Conservation (phyloP, 1,284 basidiomycete species). For the Sphagnurus paluster region DNA sequence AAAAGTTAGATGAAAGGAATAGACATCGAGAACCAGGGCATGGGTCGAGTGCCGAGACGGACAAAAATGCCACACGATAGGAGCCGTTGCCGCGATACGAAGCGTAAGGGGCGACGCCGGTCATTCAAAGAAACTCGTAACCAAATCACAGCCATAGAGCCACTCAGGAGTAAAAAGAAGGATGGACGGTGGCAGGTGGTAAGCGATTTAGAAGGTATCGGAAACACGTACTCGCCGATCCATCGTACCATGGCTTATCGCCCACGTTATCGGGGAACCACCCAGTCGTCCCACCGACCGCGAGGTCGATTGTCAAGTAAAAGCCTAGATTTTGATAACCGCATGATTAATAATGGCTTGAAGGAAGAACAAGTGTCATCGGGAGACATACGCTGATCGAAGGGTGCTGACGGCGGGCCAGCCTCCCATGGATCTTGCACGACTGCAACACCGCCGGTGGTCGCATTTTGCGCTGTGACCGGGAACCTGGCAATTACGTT, state of each 20-base stretch:
- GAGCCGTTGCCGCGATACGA: too few relatives aligned
- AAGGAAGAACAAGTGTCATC: background rate
- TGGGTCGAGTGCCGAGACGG: too few relatives aligned
- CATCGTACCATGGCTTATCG: constrained; percentile 78
- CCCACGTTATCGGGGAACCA: constrained; percentile 80
- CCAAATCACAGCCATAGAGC: too few relatives aligned
- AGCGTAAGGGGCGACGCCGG: too few relatives aligned
- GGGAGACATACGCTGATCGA: constrained; percentile 64
- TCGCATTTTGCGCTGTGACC: constrained; percentile 63
- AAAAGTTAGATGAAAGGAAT: background rate
- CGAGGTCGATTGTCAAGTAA: constrained; percentile 75
- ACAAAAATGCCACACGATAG: too few relatives aligned
- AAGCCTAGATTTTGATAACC: constrained; percentile 49
- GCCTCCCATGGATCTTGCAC: constrained; percentile 51
- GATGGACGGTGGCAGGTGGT: background rate
- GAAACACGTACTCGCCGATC: constrained; percentile 43
- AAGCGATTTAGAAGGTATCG: background rate
- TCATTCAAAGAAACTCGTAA: too few relatives aligned
- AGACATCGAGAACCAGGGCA: too few relatives aligned
- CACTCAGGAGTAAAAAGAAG: background rate
- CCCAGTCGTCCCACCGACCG: constrained; percentile 78
- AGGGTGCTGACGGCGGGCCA: constrained; percentile 64
- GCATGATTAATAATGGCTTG: constrained; percentile 5
- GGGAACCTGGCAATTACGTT: constrained; percentile 63
- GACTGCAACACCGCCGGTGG: constrained; percentile 45